Evolutionary conservation across 768 basidiomycete species (phyloP).

Genomic region (Lactarius hengduanensis): DNA sequence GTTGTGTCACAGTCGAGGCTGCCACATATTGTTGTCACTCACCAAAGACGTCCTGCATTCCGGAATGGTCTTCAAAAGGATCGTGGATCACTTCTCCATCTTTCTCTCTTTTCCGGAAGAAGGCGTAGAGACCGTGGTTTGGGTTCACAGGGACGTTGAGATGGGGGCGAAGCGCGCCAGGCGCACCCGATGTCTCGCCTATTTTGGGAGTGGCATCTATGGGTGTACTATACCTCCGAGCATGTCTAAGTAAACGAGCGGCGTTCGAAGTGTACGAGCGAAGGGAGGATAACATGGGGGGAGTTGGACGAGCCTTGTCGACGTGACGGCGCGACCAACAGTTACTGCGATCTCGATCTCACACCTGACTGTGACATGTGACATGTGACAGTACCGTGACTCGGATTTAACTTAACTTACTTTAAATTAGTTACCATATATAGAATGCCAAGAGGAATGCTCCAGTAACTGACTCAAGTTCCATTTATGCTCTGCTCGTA

Average conservation of each 20-base stretch:
- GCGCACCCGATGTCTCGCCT: constrained; percentile 9
- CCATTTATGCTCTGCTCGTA: neutral
- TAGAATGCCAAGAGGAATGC: no score
- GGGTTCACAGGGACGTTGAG: constrained; percentile 46
- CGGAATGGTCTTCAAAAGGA: constrained; percentile 39
- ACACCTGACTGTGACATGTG: neutral
- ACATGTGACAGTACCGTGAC: neutral
- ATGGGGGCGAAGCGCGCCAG: constrained; percentile 43
- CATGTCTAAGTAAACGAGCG: constrained; percentile 1
- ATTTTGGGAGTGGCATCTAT: constrained; percentile 8
- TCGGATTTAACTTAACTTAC: neutral
- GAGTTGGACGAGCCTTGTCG: neutral
- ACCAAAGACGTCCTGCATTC: constrained; percentile 39
- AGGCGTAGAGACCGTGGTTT: constrained; percentile 74
- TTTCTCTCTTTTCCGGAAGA: constrained; percentile 61
- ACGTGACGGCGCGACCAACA: neutral
- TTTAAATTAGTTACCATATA: neutral
- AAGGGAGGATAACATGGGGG: constrained; percentile 22
- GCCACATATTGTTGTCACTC: constrained; percentile 34
- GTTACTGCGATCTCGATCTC: neutral
- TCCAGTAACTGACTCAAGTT: neutral
- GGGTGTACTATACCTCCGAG: constrained; percentile 23
- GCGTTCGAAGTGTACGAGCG: constrained; percentile 11
- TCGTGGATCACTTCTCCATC: constrained; percentile 56
- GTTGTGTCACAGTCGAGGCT: constrained; percentile 7